A percentile compares a stretch with the other conserved stretches of the same genome.
These are phyloP conservation scores for Moesziomyces globuligerus DNA, from an alignment of 1,284 basidiomycete species.

Conservation along the genomic window DNA sequence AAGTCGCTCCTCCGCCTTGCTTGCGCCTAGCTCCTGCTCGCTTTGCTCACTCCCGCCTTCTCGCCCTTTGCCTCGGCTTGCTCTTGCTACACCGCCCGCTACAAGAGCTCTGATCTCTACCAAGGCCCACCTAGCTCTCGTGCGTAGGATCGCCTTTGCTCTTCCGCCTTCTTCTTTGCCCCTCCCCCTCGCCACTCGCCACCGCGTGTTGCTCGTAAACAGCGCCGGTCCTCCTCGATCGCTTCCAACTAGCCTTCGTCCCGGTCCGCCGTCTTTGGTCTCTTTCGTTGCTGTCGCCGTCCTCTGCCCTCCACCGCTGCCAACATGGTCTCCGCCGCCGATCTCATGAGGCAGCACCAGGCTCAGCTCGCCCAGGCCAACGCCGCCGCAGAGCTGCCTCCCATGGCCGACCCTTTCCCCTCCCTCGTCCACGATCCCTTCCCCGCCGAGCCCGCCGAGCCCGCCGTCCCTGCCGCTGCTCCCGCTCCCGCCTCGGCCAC, in stretches of 20 bases:
- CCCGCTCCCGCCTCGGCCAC: conserved; percentile 12
- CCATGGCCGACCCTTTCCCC: conserved; percentile 62
- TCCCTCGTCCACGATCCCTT: conserved; percentile 60
- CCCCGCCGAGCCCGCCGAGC: conserved; percentile 32
- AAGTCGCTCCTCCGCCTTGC: background rate
- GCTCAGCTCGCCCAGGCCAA: conserved; percentile 28
- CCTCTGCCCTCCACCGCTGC: conserved; percentile 10
- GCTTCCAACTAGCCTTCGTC: conserved; percentile 19
- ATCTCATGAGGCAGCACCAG: conserved; percentile 58
- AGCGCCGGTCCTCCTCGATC: background rate
- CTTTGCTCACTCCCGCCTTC: no score
- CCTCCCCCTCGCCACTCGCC: no score
- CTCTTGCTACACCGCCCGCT: no score
- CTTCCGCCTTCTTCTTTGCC: no score
- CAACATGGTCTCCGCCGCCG: conserved; percentile 59
- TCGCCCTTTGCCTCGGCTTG: no score
- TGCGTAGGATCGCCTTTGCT: no score
- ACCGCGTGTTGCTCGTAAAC: no score
- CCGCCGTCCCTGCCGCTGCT: conserved; percentile 20
- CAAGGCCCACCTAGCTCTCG: no score
- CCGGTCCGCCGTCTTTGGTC: conserved; percentile 47
- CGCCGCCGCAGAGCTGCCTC: conserved; percentile 43
- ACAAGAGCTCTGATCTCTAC: no score
- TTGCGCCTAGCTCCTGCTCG: background rate
- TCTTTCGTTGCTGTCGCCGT: conserved; percentile 41